phyloP scores from a whole-genome alignment of 2,329 filamentous ascomycete genomes.

The Sarocladium strictum region DNA sequence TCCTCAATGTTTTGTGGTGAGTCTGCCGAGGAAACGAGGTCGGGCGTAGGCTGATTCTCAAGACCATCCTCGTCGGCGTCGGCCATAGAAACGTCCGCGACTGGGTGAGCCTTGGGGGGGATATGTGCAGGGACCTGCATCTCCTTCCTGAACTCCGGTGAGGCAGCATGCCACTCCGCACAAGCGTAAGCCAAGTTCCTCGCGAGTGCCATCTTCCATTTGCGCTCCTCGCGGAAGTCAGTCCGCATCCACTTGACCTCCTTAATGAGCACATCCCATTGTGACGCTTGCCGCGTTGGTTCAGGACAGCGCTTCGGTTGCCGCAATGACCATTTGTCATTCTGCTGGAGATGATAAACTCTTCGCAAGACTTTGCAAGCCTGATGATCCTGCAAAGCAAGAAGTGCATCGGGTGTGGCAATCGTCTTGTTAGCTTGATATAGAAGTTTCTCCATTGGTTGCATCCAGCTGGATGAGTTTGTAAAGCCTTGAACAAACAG shows the following conservation, averaged over 20 bases:
- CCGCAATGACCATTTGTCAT: constrained; percentile 86
- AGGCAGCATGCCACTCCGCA: constrained; percentile 70
- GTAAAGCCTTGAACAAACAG: constrained; percentile 55
- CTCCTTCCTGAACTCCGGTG: constrained; percentile 53
- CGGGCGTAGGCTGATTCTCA: constrained; percentile 55
- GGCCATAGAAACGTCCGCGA: constrained; percentile 26
- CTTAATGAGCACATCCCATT: constrained; percentile 80
- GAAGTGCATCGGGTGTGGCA: constrained; percentile 75
- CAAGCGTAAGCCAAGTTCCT: constrained; percentile 77
- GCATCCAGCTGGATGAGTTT: constrained; percentile 50
- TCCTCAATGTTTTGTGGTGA: constrained; percentile 40
- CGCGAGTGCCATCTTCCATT: constrained; percentile 83
- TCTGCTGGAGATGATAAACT: constrained; percentile 86
- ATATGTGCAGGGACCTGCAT: constrained; percentile 62
- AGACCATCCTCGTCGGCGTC: constrained; percentile 25
- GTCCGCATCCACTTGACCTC: constrained; percentile 99
- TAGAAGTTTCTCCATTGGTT: constrained; percentile 64
- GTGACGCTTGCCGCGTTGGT: constrained; percentile 67
- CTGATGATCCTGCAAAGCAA: constrained; percentile 79
- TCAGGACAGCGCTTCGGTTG: constrained; percentile 83
- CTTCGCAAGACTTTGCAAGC: constrained; percentile 80
- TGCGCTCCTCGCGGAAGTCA: constrained; percentile 88
- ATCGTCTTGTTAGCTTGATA: constrained; percentile 84
- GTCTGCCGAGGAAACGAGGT: constrained; percentile 60
- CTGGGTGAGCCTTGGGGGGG: constrained; percentile 32